These are phyloP conservation scores for Cyphellophora europaea DNA, from an alignment of 2,329 filamentous ascomycete genomes.

Conservation along the genomic window DNA sequence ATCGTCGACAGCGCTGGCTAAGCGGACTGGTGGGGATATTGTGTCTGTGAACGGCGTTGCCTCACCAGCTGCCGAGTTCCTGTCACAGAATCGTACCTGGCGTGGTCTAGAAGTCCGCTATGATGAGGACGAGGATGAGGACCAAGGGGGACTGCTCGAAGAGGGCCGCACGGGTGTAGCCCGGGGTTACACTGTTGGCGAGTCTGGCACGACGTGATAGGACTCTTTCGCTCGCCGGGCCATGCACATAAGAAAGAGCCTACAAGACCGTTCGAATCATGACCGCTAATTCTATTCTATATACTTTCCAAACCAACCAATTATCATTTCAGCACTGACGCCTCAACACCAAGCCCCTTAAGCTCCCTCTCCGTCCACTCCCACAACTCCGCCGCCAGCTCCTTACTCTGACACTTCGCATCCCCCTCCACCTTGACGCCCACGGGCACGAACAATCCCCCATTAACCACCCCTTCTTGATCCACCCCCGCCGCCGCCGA, in stretches of 20 bases:
- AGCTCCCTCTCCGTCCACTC: constrained; percentile 25
- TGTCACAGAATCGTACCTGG: constrained; percentile 79
- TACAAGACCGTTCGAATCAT: no score
- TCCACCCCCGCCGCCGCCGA: no score
- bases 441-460: constrained; percentile 32
- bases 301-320: no score
- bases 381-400: constrained; percentile 26
- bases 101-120: constrained; percentile 60
- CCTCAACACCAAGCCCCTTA: no score
- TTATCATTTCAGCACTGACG: no score
- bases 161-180: constrained; percentile 83
- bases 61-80: constrained; percentile 85
- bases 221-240: no score
- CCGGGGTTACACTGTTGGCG: constrained; percentile 71
- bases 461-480: constrained; percentile 25
- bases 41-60: constrained; percentile 73
- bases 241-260: no score
- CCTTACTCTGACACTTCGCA: constrained; percentile 16
- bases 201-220: constrained; percentile 9
- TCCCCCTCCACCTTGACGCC: constrained; percentile 19
- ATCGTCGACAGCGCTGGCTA: constrained; percentile 46
- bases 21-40: constrained; percentile 56
- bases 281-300: no score
- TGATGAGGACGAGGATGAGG: constrained; percentile 31
- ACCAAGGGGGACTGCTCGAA: constrained; percentile 59